Percentiles rank a stretch among this genome's conserved stretches.
Evolutionary conservation across 768 basidiomycete species (phyloP).

Genomic region (Mycena belliarum): DNA sequence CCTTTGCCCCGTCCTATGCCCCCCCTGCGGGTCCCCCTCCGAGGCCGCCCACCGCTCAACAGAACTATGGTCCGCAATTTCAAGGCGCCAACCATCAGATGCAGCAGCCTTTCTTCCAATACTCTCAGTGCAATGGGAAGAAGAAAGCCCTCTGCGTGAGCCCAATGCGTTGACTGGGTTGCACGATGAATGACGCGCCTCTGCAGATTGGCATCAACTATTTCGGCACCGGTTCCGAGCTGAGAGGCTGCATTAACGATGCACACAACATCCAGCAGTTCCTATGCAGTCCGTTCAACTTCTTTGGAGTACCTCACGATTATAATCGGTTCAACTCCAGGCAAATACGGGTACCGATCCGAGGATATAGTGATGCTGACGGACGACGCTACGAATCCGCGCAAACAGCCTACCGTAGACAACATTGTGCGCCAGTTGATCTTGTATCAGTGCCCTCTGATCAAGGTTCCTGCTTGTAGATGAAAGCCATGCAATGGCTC

Average conservation of each 20-base stretch:
- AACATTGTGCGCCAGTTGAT: conserved; percentile 63
- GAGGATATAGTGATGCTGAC: conserved; percentile 88
- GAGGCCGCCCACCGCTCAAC: conserved; percentile 55
- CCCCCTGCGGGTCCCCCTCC: conserved; percentile 41
- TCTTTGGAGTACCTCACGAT: background rate
- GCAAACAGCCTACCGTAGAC: conserved; percentile 68
- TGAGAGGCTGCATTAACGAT: conserved; percentile 92
- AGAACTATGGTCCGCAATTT: conserved; percentile 64
- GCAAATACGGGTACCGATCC: conserved; percentile 61
- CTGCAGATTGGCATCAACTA: conserved; percentile 89
- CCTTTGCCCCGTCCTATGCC: conserved; percentile 27
- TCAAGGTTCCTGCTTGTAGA: conserved; percentile 34
- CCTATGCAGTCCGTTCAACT: conserved; percentile 55
- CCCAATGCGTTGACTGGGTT: conserved; percentile 2
- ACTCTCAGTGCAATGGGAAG: conserved; percentile 85
- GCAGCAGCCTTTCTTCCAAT: conserved; percentile 73
- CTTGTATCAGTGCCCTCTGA: conserved; percentile 1
- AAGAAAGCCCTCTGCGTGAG: conserved; percentile 88
- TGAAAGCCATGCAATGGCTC: conserved; percentile 91
- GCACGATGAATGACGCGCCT: background rate
- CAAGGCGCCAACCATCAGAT: conserved; percentile 45
- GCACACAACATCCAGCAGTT: conserved; percentile 81
- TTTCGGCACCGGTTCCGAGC: conserved; percentile 59
- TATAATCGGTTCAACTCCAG: conserved; percentile 30
- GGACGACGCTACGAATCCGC: conserved; percentile 67